A percentile compares a stretch with the other conserved stretches of the same genome.
phyloP scores from a whole-genome alignment of 2,329 filamentous ascomycete genomes.

The Xylariaceae sp. region DNA sequence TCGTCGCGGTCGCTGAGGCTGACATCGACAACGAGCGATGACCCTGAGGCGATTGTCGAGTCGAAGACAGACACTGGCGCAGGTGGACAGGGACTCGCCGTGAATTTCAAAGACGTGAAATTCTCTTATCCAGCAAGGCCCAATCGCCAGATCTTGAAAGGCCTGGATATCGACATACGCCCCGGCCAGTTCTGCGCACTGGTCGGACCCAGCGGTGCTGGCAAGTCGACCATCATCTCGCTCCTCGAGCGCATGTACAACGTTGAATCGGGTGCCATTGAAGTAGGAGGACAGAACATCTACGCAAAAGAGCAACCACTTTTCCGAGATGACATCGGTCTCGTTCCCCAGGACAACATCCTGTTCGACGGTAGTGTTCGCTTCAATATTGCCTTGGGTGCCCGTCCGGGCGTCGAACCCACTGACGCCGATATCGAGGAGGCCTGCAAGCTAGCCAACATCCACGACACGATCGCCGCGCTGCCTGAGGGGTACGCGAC shows the following conservation, averaged over 20 bases:
- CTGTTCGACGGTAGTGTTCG: slow-evolving; percentile 52
- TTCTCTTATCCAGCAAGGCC: slow-evolving; percentile 60
- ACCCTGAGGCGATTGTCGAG: slow-evolving; percentile 25
- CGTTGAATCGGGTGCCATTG: slow-evolving; percentile 43
- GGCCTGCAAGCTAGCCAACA: slow-evolving; percentile 64
- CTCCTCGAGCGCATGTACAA: slow-evolving; percentile 51
- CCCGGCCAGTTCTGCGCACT: slow-evolving; percentile 37
- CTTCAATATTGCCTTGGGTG: slow-evolving; percentile 54
- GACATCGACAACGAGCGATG: slow-evolving; percentile 9
- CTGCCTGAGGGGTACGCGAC: slow-evolving; percentile 65
- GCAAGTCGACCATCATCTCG: slow-evolving; percentile 44
- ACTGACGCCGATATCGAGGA: slow-evolving; percentile 59
- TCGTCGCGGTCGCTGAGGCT: slow-evolving; percentile 19
- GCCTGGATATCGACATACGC: slow-evolving; percentile 32
- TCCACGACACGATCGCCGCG: slow-evolving; percentile 62
- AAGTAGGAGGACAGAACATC: slow-evolving; percentile 48
- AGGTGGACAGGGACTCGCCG: slow-evolving; percentile 26
- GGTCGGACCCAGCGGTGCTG: slow-evolving; percentile 42
- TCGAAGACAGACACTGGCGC: slow-evolving; percentile 13
- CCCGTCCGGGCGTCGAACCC: slow-evolving; percentile 49
- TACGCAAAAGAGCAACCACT: slow-evolving; percentile 31
- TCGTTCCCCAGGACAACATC: slow-evolving; percentile 55
- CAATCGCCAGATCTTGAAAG: slow-evolving; percentile 43
- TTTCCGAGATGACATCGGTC: slow-evolving; percentile 49
- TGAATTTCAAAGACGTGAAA: slow-evolving; percentile 50